Base-by-base conservation (phyloP, 2,329 filamentous ascomycete species). In the Stromatinia cepivora region DNA sequence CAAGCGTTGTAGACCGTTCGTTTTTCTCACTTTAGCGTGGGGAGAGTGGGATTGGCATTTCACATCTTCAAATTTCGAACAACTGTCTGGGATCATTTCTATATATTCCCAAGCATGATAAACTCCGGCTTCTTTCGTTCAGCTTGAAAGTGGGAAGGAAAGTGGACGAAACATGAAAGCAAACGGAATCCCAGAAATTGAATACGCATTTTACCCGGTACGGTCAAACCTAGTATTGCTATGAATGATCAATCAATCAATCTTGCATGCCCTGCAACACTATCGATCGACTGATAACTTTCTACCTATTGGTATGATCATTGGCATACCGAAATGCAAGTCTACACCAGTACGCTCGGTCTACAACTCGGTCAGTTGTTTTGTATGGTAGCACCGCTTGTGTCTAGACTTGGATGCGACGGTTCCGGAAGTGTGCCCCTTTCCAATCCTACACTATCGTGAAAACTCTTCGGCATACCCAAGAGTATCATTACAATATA, bases 241-340 rank as follows among this genome's bases (percentile, higher is more conserved):
- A 63, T 53, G 63, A 68, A 67, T 61, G 54, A 67, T 67, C 65
- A 67, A 48, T 66, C 54, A 39, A 42, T 68, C 56, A 54, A 68
- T 68, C 46, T 68, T 45, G 59, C 48, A 68, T 50, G 66, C 46
- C 36, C 56, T 68, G 66, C 57, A 36, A 68, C 25, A 68, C 57
- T 68, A 68, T 63, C 66, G 52, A 68, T 53, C 56, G 48, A 68
- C 31, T 54, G 36, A 52, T 46, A 46, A 45, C 46, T 63, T n/a
- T 31, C 46, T 52, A 63, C 22, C 66, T 63, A 46, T 53, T 53
- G 66, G 48, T 63, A 63, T 61, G 48, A 68, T 63, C 52, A 53
- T 62, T 67, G n/a, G 45, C 31, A 67, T 56, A 28, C 46, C 45
- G 31, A 42, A 42, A 67, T 67, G 45, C 54, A 42, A 42, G 53